phyloP scores from a whole-genome alignment of 768 basidiomycete genomes.

The Termitomyces bulborhizus region DNA sequence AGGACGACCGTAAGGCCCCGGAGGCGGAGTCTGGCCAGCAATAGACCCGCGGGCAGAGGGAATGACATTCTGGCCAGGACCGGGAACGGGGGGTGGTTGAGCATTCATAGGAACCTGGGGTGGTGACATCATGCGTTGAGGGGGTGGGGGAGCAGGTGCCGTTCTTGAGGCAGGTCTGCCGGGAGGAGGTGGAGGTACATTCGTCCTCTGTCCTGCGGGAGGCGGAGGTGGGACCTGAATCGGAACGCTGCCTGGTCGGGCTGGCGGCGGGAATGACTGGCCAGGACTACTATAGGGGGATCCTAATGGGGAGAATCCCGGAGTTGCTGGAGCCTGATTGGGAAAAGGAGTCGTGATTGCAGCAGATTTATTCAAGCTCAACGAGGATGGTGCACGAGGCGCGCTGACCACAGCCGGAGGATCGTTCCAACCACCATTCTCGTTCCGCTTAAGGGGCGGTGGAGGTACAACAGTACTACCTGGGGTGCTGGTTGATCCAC shows the following conservation, averaged over 20 bases:
- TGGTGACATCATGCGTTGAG: constrained; percentile 34
- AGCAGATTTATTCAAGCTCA: constrained; percentile 46
- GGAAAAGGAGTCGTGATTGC: constrained; percentile 91
- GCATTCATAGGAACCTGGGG: constrained; percentile 34
- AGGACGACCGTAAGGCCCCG: constrained; percentile 32
- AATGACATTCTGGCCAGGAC: constrained; percentile 44
- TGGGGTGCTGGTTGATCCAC: constrained; percentile 24
- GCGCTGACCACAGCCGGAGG: constrained; percentile 50
- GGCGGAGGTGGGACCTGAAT: constrained; percentile 39
- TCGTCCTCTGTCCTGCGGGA: constrained; percentile 29
- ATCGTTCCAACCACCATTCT: constrained; percentile 91
- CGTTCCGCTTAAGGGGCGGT: constrained; percentile 51
- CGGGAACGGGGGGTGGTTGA: constrained; percentile 29
- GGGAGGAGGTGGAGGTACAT: constrained; percentile 26
- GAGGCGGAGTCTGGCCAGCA: constrained; percentile 38
- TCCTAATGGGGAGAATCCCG: constrained; percentile 35
- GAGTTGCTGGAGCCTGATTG: constrained; percentile 41
- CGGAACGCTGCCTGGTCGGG: constrained; percentile 53
- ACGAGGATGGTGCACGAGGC: constrained; percentile 45
- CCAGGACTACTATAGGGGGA: constrained; percentile 39
- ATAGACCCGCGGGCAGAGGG: constrained; percentile 35
- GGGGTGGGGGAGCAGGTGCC: constrained; percentile 25
- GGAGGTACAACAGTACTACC: constrained; percentile 25
- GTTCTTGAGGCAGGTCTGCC: constrained; percentile 23
- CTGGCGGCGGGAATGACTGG: constrained; percentile 50